Base-by-base conservation (phyloP, 2,329 filamentous ascomycete genomes). In the Biscogniauxia mediterranea region DNA sequence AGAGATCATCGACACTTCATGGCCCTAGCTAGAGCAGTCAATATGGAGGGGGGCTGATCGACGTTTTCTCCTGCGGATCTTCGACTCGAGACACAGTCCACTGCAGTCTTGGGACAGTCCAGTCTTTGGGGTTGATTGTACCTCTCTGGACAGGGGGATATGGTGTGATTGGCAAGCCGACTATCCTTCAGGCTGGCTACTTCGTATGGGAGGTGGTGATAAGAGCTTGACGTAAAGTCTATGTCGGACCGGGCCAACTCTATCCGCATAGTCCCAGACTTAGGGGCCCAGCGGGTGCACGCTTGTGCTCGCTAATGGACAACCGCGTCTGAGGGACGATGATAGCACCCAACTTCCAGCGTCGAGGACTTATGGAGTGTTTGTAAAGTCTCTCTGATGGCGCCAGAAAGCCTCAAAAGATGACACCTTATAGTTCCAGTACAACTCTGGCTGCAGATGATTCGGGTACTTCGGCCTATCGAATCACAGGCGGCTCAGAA, bases 391-490 rank as follows among this genome's bases (percentile, higher is more conserved):
- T 62, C n/a, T 25, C 54, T 55, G 38, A 46, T n/a, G 38, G 38
- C 17, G 38, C 38, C 13, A 46, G 38, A 46, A 17, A 52, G 28
- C 54, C 55, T 59, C 58, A 50, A 60, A 62, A 57, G 59, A 63
- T 59, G 55, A 59, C 25, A 56, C 52, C 7, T 32, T 57, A 60
- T 56, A 54, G 56, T 25, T 56, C 60, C 56, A 52, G 64, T 66
- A 66, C 66, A 62, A 64, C 66, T 60, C 56, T 62, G 61, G 62
- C 58, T 64, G 61, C 64, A 69, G 61, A 64, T 63, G 62, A 65
- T 59, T 66, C 67, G 68, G 69, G 61, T 64, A 62, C 61, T 59
- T 64, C 63, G 67, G 63, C 69, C 69, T 69, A 69, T 69, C 58
- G 63, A 58, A 61, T 63, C 54, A 46, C 38, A 49, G 56, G 58